Conservation (phyloP, 352 stramenopile genomes). For the Pelagophyceae sp. region DNA sequence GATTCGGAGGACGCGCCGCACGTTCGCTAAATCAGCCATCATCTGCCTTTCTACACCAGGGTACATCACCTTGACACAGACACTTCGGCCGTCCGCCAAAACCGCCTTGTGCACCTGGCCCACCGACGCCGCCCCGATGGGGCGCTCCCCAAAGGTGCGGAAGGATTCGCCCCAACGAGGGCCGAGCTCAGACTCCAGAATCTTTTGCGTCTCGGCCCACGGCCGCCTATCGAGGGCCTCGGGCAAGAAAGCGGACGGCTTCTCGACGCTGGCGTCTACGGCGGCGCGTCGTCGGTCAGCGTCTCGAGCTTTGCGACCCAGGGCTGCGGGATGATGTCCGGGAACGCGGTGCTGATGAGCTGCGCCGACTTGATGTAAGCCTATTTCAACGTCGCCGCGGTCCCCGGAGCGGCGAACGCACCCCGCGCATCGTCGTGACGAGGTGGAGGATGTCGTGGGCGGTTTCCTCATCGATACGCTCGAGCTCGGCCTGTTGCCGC, state of each 20-base stretch:
- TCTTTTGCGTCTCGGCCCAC: background rate
- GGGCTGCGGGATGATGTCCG: background rate
- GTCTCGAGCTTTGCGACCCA: background rate
- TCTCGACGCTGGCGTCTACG: no score
- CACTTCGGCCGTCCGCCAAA: constrained; percentile 42
- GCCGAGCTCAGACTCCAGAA: constrained; percentile 35
- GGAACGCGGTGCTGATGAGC: constrained; percentile 8
- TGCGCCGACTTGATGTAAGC: constrained; percentile 13
- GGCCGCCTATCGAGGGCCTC: no score
- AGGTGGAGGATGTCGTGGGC: background rate
- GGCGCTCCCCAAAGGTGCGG: constrained; percentile 57
- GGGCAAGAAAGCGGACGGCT: no score
- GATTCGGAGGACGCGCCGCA: constrained; percentile 4
- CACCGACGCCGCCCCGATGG: constrained; percentile 70
- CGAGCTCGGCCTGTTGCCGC: background rate
- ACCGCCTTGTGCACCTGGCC: constrained; percentile 70
- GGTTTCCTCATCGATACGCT: background rate
- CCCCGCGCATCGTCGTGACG: background rate
- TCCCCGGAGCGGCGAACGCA: no score
- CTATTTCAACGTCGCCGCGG: no score
- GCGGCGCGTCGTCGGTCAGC: constrained; percentile 8
- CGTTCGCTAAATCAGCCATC: background rate
- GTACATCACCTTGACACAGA: constrained; percentile 68
- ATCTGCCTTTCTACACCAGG: background rate
- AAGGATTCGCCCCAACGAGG: constrained; percentile 54